These are phyloP conservation scores for Planoprotostelium fungivorum DNA, from an alignment of 78 protist genomes.

Conservation along the genomic window DNA sequence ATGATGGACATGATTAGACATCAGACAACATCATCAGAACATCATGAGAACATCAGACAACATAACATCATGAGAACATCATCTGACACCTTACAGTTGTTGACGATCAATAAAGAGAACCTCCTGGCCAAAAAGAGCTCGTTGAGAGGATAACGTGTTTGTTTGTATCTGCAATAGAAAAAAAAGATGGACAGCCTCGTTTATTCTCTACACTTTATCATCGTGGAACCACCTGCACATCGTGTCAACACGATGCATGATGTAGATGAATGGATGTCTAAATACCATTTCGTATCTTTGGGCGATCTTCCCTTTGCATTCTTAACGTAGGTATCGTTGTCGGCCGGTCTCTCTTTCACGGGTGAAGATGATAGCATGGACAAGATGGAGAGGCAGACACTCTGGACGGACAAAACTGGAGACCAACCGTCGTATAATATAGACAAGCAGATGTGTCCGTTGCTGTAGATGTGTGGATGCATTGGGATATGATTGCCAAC, in stretches of 20 bases:
- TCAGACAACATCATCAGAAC: no score
- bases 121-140: no score
- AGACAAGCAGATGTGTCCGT: slow-evolving; percentile 76
- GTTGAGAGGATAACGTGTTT: no score
- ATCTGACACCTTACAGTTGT: no score
- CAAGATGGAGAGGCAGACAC: slow-evolving; percentile 56
- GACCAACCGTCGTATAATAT: slow-evolving; percentile 73
- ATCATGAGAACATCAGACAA: no score
- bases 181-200: no score
- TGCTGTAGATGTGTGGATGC: slow-evolving; percentile 73
- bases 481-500: slow-evolving; percentile 37
- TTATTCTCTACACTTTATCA: neutral
- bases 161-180: no score
- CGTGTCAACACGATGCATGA: neutral
- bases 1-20: no score
- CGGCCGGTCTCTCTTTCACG: neutral
- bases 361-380: slow-evolving; percentile 44
- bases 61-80: no score
- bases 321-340: neutral
- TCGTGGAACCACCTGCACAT: neutral
- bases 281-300: neutral
- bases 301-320: neutral
- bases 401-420: slow-evolving; percentile 66
- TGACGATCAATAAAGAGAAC: no score
- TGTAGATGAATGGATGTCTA: neutral